phyloP scores from a whole-genome alignment of 1,284 basidiomycete genomes.

The Neonothopanus nambi region DNA sequence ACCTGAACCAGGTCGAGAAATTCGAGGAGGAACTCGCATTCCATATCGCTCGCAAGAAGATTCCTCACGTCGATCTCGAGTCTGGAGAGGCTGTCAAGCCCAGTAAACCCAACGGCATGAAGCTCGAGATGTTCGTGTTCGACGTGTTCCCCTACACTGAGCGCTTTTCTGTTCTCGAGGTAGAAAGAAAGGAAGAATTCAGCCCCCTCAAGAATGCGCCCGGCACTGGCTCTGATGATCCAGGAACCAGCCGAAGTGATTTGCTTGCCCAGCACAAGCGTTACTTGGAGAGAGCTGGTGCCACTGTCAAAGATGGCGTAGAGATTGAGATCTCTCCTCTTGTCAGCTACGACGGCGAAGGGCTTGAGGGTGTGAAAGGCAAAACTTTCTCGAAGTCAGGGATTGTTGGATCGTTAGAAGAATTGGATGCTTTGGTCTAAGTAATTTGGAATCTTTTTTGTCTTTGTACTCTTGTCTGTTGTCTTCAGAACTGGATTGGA shows the following conservation, averaged over 20 bases:
- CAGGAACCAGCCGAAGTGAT: constrained; percentile 88
- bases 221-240: constrained; percentile 91
- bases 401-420: constrained; percentile 46
- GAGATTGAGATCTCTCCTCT: constrained; percentile 91
- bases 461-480: neutral
- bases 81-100: constrained; percentile 77
- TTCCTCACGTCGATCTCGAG: constrained; percentile 76
- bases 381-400: constrained; percentile 71
- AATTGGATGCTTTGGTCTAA: constrained; percentile 48
- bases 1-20: constrained; percentile 77
- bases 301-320: constrained; percentile 63
- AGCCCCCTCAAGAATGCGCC: constrained; percentile 98
- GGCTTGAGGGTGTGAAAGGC: constrained; percentile 79
- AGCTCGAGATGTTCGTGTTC: constrained; percentile 98
- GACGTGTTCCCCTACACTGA: constrained; percentile 96
- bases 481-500: neutral
- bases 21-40: constrained; percentile 92
- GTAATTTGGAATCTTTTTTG: neutral
- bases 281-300: constrained; percentile 84
- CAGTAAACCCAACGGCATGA: constrained; percentile 95
- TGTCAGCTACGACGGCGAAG: constrained; percentile 91
- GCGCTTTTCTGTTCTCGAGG: constrained; percentile 87
- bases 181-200: constrained; percentile 89
- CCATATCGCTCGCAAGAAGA: constrained; percentile 99
- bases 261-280: constrained; percentile 87